A percentile compares a stretch with the other conserved stretches of the same genome.
Conservation (phyloP, 139 green algal genomes). For the Nannochloris sp. region DNA sequence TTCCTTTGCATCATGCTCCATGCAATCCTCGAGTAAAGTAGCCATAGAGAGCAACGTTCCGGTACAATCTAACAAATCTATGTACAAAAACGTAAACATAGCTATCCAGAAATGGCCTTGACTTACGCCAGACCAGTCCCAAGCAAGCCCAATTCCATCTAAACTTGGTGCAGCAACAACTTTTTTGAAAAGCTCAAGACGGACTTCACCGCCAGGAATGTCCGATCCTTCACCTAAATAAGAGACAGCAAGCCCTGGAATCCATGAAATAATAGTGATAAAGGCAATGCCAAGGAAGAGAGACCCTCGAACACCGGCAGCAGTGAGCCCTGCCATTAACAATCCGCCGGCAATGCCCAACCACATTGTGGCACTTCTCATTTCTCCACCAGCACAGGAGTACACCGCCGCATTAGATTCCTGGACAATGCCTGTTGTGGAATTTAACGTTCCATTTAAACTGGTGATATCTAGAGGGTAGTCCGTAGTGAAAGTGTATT, state of each 20-base stretch:
- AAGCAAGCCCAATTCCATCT: conserved; percentile 22
- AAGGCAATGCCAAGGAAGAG: conserved; percentile 73
- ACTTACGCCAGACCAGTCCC: conserved; percentile 33
- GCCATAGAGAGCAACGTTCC: conserved; percentile 74
- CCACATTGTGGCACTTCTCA: conserved; percentile 57
- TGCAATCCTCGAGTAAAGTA: conserved; percentile 51
- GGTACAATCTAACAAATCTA: conserved; percentile 72
- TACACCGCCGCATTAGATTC: conserved; percentile 9
- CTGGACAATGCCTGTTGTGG: neutral
- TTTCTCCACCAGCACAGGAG: conserved; percentile 21
- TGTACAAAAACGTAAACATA: conserved; percentile 73
- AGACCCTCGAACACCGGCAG: conserved; percentile 46
- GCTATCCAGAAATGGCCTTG: conserved; percentile 52
- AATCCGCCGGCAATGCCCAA: conserved; percentile 63
- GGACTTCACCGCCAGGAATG: conserved; percentile 38
- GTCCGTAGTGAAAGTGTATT: conserved; percentile 18
- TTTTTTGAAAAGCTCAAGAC: conserved; percentile 55
- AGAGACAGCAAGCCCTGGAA: conserved; percentile 49
- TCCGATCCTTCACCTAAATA: conserved; percentile 46
- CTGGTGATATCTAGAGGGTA: neutral
- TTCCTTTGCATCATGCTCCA: conserved; percentile 30
- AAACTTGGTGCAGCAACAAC: conserved; percentile 43
- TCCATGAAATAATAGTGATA: conserved; percentile 79
- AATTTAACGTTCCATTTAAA: neutral
- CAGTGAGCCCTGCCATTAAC: conserved; percentile 57